Base-by-base conservation (phyloP, 202 grass and related monocot species). In the Setaria italica region DNA sequence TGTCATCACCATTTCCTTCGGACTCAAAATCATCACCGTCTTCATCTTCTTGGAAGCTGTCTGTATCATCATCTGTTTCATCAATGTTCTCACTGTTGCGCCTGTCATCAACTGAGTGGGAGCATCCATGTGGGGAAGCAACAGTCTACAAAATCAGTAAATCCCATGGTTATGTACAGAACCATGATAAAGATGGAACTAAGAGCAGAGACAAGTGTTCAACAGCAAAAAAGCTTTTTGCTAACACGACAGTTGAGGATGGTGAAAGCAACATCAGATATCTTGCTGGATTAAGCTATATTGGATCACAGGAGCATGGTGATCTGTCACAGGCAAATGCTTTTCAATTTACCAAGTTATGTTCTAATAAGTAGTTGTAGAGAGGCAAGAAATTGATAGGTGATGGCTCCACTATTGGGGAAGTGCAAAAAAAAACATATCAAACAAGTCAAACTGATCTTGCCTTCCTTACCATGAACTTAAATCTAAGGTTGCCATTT, bases 321-420 rank as follows among this genome's bases (percentile, higher is more conserved):
- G 91, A 94, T 85, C 39, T 91, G 45, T 99, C 94, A 62, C 97
- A 97, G 79, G 92, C 79, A 70, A 94, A 94, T 92, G 94, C 97
- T 74, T 89, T 99, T 81, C 76, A 89, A 82, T 72, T 85, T 87
- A 59, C 66, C 8, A 77, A 86, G 65, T 73, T 90, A 65, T 60
- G 81, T 79, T 87, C 83, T 64, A 77, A 72, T 84, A 78, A 92
- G 58, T 47, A 50, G 59, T 48, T 21, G 34, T 88, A 73, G 56
- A 67, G 71, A 46, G 37, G 48, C 48, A 90, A 78, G 17, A 58
- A 69, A 65, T 72, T 79, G 42, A 84, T 41, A 32, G 69, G 73
- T 81, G 66, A 71, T 17, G 39, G 21, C 14, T 80, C 87, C 80
- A 66, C 16, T 48, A 20, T 34, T 84, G 37, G 66, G 76, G 56